A percentile compares a stretch with the other conserved stretches of the same genome.
Evolutionary conservation across 192 early-diverging fungal genomes (phyloP).

Genomic region (Coemansia sp.): DNA sequence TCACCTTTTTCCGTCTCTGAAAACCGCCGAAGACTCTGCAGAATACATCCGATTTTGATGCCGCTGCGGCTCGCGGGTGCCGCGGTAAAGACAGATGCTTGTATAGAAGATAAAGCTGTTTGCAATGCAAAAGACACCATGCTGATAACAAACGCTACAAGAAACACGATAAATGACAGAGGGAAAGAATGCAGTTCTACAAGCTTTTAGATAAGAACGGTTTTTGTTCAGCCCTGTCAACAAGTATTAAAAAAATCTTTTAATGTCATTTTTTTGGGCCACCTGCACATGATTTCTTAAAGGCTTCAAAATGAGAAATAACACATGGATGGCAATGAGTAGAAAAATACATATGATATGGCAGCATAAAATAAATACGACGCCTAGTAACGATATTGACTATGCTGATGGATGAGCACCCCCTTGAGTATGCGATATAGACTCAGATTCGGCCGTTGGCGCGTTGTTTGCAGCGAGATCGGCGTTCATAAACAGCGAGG

Average conservation of each 20-base stretch:
- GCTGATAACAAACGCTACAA: not conserved
- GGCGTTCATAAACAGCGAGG: conserved; percentile 23
- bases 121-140: not conserved
- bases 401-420: not conserved
- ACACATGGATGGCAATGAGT: too few relatives aligned
- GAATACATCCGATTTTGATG: not conserved
- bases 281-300: not conserved
- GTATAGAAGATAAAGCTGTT: too few relatives aligned
- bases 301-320: not conserved
- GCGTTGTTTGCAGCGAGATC: conserved; percentile 6
- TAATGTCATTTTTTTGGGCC: too few relatives aligned
- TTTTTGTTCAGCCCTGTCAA: too few relatives aligned
- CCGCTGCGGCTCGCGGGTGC: not conserved
- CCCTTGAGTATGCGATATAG: not conserved
- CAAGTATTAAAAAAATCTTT: too few relatives aligned
- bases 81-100: not conserved
- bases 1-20: conserved; percentile 8
- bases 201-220: too few relatives aligned
- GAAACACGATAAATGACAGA: too few relatives aligned
- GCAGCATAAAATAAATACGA: not conserved
- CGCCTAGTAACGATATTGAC: not conserved
- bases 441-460: not conserved
- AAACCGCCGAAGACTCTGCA: conserved; percentile 2
- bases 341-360: not conserved
- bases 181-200: too few relatives aligned